phyloP scores from a whole-genome alignment of 208 protist species.

The Acanthamoeba healyi region DNA sequence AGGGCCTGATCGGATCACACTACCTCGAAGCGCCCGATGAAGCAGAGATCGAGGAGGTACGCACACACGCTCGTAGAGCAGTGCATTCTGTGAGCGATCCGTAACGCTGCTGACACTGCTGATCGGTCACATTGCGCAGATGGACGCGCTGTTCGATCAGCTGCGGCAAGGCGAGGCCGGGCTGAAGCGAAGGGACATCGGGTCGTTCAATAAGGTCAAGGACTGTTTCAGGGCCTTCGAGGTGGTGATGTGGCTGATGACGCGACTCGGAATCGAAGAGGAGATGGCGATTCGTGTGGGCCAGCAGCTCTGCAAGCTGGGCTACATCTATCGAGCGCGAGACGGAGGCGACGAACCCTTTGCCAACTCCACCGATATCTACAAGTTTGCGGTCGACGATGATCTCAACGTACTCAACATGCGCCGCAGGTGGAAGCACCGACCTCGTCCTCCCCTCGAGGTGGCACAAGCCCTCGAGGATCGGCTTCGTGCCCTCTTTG shows the following conservation, averaged over 20 bases:
- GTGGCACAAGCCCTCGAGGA: conserved; percentile 16
- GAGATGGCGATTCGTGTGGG: conserved; percentile 48
- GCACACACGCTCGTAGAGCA: neutral
- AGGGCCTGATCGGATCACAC: neutral
- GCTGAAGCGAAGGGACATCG: conserved; percentile 54
- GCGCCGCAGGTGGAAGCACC: conserved; percentile 14
- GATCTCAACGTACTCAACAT: conserved; percentile 53
- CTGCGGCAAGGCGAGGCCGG: neutral
- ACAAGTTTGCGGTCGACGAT: conserved; percentile 52
- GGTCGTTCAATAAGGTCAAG: conserved; percentile 66
- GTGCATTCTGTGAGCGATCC: neutral
- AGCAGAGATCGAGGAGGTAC: conserved; percentile 54
- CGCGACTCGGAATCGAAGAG: conserved; percentile 65
- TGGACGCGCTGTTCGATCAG: conserved; percentile 60
- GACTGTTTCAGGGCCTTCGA: conserved; percentile 67
- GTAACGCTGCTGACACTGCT: no score
- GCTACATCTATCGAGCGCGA: conserved; percentile 19
- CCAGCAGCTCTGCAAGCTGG: neutral
- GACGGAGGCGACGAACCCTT: conserved; percentile 58
- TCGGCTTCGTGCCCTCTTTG: neutral
- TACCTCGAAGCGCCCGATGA: conserved; percentile 11
- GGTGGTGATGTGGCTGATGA: conserved; percentile 70
- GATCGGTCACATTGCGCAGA: no score
- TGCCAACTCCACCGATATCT: conserved; percentile 55
- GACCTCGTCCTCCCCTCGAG: neutral